Evolutionary conservation across 768 basidiomycete genomes (phyloP).

Genomic region (Lactarius trivialis): DNA sequence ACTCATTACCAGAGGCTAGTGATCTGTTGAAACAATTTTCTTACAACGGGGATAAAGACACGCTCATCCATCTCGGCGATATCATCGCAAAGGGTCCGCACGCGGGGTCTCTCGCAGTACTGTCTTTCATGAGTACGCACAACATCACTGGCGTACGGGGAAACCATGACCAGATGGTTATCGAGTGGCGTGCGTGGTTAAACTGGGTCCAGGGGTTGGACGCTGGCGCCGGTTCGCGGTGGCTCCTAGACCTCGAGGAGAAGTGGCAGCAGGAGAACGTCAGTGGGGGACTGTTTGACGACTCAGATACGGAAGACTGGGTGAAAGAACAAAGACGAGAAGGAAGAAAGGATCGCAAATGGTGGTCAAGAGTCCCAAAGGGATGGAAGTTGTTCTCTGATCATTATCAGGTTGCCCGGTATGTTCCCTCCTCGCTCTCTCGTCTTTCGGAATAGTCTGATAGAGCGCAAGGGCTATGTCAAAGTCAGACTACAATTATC

Average conservation of each 20-base stretch:
- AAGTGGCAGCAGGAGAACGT: slow-evolving; percentile 34
- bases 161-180: slow-evolving; percentile 87
- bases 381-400: slow-evolving; percentile 70
- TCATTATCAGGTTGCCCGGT: slow-evolving; percentile 72
- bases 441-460: neutral
- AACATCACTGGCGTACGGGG: slow-evolving; percentile 80
- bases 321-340: neutral
- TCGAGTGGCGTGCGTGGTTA: slow-evolving; percentile 88
- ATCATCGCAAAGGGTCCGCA: slow-evolving; percentile 63
- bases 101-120: slow-evolving; percentile 51
- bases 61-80: slow-evolving; percentile 80
- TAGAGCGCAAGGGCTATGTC: slow-evolving; percentile 43
- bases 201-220: slow-evolving; percentile 58
- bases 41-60: slow-evolving; percentile 56
- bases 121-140: slow-evolving; percentile 57
- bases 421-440: slow-evolving; percentile 17
- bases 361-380: slow-evolving; percentile 33
- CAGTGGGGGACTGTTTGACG: slow-evolving; percentile 25
- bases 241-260: slow-evolving; percentile 48
- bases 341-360: slow-evolving; percentile 21
- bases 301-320: slow-evolving; percentile 38
- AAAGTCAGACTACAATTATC: slow-evolving; percentile 59
- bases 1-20: slow-evolving; percentile 33
- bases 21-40: slow-evolving; percentile 54
- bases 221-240: slow-evolving; percentile 37